These are phyloP conservation scores for Huntiella decipiens DNA, from an alignment of 2,329 filamentous ascomycete species.

Conservation along the genomic window DNA sequence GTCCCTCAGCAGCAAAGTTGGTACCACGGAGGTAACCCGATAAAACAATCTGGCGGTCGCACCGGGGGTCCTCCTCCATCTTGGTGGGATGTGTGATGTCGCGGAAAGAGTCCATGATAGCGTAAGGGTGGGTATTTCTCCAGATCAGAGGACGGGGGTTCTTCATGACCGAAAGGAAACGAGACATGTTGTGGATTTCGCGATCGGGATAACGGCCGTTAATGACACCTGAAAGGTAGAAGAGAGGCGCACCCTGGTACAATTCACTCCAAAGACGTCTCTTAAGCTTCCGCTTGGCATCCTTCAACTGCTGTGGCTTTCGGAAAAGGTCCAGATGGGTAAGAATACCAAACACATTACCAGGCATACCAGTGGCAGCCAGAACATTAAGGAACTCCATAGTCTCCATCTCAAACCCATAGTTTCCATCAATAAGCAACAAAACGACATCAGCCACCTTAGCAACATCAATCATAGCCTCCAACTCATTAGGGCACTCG, in stretches of 20 bases:
- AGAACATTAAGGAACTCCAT: conserved; percentile 98
- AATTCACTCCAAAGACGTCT: conserved; percentile 92
- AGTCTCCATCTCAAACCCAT: conserved; percentile 98
- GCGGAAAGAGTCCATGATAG: conserved; percentile 80
- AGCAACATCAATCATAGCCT: conserved; percentile 89
- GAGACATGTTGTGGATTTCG: conserved; percentile 84
- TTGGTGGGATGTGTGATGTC: conserved; percentile 87
- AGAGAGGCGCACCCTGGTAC: conserved; percentile 91
- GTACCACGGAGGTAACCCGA: conserved; percentile 91
- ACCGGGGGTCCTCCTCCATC: conserved; percentile 74
- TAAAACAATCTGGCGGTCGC: conserved; percentile 74
- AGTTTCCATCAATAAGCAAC: conserved; percentile 97
- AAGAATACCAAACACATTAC: conserved; percentile 92
- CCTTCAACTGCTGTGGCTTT: conserved; percentile 78
- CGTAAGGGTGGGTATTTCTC: conserved; percentile 91
- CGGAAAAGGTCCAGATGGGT: conserved; percentile 92
- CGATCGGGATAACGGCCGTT: conserved; percentile 94
- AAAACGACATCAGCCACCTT: conserved; percentile 96
- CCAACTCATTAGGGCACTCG: conserved; percentile 92
- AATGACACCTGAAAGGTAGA: conserved; percentile 89
- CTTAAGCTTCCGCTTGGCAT: conserved; percentile 91
- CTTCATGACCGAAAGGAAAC: conserved; percentile 97
- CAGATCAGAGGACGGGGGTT: conserved; percentile 90
- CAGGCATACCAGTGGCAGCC: conserved; percentile 89
- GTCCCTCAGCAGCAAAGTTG: conserved; percentile 73